Conservation (phyloP, 2,329 filamentous ascomycete species). For the Microsporum canis region DNA sequence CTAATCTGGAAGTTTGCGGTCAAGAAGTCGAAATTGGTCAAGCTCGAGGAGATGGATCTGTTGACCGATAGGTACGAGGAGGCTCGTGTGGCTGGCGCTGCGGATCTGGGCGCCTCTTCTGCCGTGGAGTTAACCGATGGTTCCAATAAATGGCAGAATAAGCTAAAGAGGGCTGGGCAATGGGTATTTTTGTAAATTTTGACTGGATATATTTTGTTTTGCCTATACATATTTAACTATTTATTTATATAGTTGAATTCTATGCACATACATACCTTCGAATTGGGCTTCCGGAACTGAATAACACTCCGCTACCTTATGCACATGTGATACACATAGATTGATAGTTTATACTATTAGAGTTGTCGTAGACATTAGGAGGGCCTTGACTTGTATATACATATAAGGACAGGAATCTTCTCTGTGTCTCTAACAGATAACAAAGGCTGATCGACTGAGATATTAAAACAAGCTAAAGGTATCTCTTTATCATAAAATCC, state of each 20-base stretch:
- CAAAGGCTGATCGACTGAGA: background rate
- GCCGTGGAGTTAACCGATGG: background rate
- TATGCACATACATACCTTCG: background rate
- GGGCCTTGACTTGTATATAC: background rate
- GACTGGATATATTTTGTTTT: background rate
- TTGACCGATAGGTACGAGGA: slow-evolving; percentile 36
- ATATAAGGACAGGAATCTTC: background rate
- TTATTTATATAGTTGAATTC: background rate
- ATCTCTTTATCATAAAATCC: slow-evolving; percentile 2
- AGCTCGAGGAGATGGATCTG: slow-evolving; percentile 40
- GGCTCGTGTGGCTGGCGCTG: background rate
- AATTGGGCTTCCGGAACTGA: background rate
- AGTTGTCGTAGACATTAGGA: background rate
- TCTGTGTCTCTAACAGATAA: background rate
- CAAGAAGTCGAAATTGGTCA: slow-evolving; percentile 37
- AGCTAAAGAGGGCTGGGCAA: slow-evolving; percentile 25
- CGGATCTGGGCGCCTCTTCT: background rate
- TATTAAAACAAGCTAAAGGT: slow-evolving; percentile 2
- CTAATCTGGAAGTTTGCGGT: slow-evolving; percentile 45
- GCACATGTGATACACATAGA: background rate
- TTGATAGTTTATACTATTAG: background rate
- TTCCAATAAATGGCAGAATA: slow-evolving; percentile 14
- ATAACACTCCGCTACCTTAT: background rate
- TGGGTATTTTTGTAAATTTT: slow-evolving; percentile 29
- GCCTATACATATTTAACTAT: background rate